A percentile compares a stretch with the other conserved stretches of the same genome.
phyloP scores from a whole-genome alignment of 2,329 filamentous ascomycete genomes.

The Clarireedia sp. region DNA sequence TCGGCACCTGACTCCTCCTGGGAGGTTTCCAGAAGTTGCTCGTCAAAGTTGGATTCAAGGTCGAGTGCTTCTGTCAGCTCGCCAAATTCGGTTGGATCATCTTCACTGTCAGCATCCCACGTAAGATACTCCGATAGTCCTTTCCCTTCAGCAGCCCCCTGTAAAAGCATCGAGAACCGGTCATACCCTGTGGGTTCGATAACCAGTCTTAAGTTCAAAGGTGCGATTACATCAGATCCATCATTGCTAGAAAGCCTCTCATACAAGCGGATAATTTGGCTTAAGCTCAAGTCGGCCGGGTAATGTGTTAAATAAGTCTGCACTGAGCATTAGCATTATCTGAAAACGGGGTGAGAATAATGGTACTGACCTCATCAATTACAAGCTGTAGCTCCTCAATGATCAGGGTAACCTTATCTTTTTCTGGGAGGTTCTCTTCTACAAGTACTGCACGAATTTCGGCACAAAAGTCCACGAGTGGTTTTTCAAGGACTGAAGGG shows the following conservation, averaged over 20 bases:
- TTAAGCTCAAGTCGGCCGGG: conserved; percentile 41
- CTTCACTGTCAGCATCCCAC: conserved; percentile 23
- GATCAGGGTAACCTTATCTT: conserved; percentile 49
- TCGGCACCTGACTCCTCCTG: background rate
- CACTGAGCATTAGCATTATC: conserved; percentile 23
- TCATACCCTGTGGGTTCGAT: conserved; percentile 45
- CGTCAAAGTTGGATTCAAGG: background rate
- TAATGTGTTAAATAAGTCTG: conserved; percentile 39
- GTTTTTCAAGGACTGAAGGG: conserved; percentile 43
- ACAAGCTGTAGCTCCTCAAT: conserved; percentile 48
- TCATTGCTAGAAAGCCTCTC: conserved; percentile 52
- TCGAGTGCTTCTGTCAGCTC: background rate
- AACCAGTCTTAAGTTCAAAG: conserved; percentile 50
- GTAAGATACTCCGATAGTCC: conserved; percentile 32
- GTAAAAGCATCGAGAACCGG: conserved; percentile 43
- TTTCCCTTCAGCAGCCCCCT: conserved; percentile 47
- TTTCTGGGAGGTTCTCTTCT: conserved; percentile 42
- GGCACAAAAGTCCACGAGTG: conserved; percentile 46
- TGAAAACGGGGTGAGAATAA: background rate
- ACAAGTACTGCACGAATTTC: conserved; percentile 47
- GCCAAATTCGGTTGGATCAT: conserved; percentile 14
- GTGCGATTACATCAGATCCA: conserved; percentile 41
- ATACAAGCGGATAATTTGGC: conserved; percentile 52
- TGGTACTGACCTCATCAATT: conserved; percentile 45
- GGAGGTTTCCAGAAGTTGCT: no score